Evolutionary conservation across 441 rosid species (phyloP).

Genomic region (Breynia disticha): DNA sequence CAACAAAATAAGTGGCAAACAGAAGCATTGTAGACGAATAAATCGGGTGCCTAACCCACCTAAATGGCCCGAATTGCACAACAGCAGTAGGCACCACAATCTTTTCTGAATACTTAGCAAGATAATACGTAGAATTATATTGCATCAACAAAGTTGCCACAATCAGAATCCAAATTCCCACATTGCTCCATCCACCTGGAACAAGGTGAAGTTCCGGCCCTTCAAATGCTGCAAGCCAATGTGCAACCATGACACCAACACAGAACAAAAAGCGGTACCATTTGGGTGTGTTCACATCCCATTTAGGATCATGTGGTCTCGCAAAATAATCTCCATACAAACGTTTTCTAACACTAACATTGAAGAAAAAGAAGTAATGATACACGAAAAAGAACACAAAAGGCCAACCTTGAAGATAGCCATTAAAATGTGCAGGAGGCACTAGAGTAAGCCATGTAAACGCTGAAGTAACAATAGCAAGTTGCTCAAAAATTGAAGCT

Average conservation of each 20-base stretch:
- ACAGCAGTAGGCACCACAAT: conserved; percentile 79
- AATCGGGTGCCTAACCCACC: conserved; percentile 80
- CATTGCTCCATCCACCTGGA: conserved; percentile 66
- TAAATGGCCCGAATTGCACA: conserved; percentile 82
- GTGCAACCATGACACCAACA: conserved; percentile 50
- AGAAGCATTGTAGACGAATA: conserved; percentile 74
- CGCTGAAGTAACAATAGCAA: conserved; percentile 54
- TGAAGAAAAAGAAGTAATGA: conserved; percentile 86
- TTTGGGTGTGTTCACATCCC: conserved; percentile 60
- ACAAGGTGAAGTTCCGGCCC: conserved; percentile 74
- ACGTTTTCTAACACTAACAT: conserved; percentile 66
- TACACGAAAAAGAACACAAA: conserved; percentile 73
- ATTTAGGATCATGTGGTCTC: conserved; percentile 61
- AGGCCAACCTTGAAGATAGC: conserved; percentile 88
- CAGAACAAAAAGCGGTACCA: conserved; percentile 53
- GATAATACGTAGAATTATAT: conserved; percentile 66
- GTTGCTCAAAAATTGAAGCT: conserved; percentile 66
- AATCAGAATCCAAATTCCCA: conserved; percentile 64
- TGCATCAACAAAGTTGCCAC: conserved; percentile 52
- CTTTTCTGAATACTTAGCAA: conserved; percentile 78
- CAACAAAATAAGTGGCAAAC: conserved; percentile 48
- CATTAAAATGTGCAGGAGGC: conserved; percentile 74
- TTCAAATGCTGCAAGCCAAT: conserved; percentile 87
- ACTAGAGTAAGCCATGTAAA: conserved; percentile 84
- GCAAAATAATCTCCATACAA: conserved; percentile 68